Evolutionary conservation across 257 asterid genomes (phyloP).

Genomic region (Ajuga chamaepitys): DNA sequence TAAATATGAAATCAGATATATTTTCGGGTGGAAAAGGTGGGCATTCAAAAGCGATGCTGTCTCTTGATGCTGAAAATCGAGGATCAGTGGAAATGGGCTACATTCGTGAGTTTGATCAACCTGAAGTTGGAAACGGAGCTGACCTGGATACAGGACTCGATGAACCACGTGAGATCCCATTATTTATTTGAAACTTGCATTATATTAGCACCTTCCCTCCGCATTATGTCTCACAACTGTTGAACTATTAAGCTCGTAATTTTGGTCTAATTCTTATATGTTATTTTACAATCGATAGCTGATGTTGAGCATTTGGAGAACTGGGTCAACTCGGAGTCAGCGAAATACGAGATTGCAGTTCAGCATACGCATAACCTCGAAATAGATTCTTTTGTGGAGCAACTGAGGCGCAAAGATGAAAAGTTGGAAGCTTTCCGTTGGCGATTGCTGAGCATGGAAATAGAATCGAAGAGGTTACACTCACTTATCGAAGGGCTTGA

Average conservation of each 20-base stretch:
- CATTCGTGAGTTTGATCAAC: constrained; percentile 24
- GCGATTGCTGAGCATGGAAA: constrained; percentile 74
- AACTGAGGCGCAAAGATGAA: constrained; percentile 69
- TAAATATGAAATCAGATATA: constrained; percentile 29
- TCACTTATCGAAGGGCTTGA: constrained; percentile 53
- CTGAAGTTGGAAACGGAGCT: constrained; percentile 19
- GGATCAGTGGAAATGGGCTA: constrained; percentile 16
- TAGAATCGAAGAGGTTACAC: constrained; percentile 65
- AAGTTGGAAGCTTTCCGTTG: constrained; percentile 64
- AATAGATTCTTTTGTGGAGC: constrained; percentile 83
- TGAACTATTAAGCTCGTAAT: background rate
- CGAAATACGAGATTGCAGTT: constrained; percentile 31
- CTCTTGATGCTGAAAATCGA: constrained; percentile 12
- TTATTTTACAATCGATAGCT: constrained; percentile 19
- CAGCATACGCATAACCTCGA: constrained; percentile 60
- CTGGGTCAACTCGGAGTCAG: constrained; percentile 50
- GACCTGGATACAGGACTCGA: constrained; percentile 33
- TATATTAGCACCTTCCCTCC: background rate
- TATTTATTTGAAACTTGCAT: constrained; percentile 1
- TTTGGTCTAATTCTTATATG: background rate
- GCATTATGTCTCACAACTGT: background rate
- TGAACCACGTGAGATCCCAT: constrained; percentile 41
- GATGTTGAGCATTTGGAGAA: constrained; percentile 43
- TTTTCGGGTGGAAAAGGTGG: constrained; percentile 32
- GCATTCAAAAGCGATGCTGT: constrained; percentile 10